Evolutionary conservation across 371 early-diverging fungal species (phyloP).

Genomic region (Sanchytrium tribonematis): DNA sequence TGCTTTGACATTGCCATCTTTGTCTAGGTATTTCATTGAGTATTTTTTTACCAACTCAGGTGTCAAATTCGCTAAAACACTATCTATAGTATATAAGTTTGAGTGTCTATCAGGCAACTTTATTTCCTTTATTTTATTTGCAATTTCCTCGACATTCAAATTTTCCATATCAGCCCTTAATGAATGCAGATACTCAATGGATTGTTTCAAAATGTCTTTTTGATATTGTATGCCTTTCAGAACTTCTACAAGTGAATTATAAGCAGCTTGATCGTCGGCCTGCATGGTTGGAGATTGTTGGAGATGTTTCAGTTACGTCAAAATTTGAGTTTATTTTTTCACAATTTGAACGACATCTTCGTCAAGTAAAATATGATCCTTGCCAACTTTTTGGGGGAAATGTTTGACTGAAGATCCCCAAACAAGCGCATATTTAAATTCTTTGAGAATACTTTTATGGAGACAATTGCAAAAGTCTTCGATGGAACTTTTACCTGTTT

Average conservation of each 20-base stretch:
- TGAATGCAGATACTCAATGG: not conserved
- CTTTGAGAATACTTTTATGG: constrained; percentile 78
- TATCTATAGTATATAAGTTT: not conserved
- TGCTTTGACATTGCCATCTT: not conserved
- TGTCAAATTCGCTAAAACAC: not conserved
- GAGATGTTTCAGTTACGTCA: no score
- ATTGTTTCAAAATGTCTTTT: not conserved
- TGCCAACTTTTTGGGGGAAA: constrained; percentile 94
- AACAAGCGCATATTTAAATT: constrained; percentile 89
- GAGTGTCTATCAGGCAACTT: not conserved
- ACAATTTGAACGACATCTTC: constrained; percentile 99
- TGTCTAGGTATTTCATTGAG: not conserved
- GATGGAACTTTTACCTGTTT: constrained; percentile 36
- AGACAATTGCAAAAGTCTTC: constrained; percentile 94
- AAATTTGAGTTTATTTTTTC: constrained; percentile 30
- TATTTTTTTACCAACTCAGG: not conserved
- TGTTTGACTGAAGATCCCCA: constrained; percentile 98
- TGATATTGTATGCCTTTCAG: not conserved
- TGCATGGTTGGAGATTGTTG: no score
- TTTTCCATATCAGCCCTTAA: not conserved
- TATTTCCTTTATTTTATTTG: not conserved
- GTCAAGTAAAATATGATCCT: constrained; percentile 74
- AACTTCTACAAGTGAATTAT: no score
- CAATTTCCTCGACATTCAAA: not conserved
- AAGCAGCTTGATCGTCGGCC: no score